Evolutionary conservation across 2,329 filamentous ascomycete genomes (phyloP), one percentile per base, ranked within the genome.

Genomic region (Pezicula neosporulosa): DNA sequence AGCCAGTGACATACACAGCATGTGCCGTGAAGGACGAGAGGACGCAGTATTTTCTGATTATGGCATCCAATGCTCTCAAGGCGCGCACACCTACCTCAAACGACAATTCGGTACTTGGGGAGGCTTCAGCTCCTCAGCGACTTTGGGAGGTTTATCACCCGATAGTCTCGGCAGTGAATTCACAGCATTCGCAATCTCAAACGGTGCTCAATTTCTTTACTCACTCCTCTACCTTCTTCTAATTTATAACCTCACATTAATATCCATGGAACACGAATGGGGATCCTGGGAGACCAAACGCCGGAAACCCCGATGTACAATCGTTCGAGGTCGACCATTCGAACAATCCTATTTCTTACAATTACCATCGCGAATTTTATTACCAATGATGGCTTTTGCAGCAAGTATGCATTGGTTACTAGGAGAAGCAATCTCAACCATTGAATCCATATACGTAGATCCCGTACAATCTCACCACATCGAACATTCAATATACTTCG

Each of bases 201-300:
- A 59, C 49, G 55, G 58, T 4, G 48, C 55, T 1, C 58, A 59
- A 16, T 60, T 60, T 24, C 44, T 60, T 2, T 57, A 59, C 19
- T 49, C 46, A 21, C 13, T 60, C 0, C 53, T 60, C 1, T 60
- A 60, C 21, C 39, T 60, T 6, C 27, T 60, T 0, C 44, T 59
- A 2, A 56, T 59, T 9, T 60, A 59, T 6, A 60, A 59, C 28
- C 24, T 60, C 36, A 58, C 55, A 2, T 48, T 59, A 10, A 55
- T 60, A 8, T 56, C 50, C 44, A 60, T 60, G 57, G 58, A 60
- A 33, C 45, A 59, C 10, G 57, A 60, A 53, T 60, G 57, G 57
- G 58, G 57, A 10, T 38, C 43, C 1, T 56, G 49, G 41, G 57
- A 60, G 21, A 44, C 21, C 7, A 44, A 55, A 9, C 45, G 55